A percentile compares a stretch with the other conserved stretches of the same genome.
Conservation (phyloP, 805 yeast genomes). For the Myxozyma neglecta region DNA sequence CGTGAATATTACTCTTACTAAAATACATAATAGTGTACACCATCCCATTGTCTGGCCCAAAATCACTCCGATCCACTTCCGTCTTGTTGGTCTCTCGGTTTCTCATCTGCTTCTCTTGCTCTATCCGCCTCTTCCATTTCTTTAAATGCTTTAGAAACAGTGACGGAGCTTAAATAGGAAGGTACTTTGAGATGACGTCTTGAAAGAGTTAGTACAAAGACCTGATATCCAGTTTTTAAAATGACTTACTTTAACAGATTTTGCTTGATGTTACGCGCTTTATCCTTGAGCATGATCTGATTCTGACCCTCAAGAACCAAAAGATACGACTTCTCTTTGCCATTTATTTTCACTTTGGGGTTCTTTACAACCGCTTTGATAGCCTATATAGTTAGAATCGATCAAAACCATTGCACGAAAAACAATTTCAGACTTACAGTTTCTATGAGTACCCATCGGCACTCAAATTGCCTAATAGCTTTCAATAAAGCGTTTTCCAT, state of each 20-base stretch:
- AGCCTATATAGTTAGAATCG: neutral
- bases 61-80: neutral
- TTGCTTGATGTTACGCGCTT: conserved; percentile 27
- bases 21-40: neutral
- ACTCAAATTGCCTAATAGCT: conserved; percentile 4
- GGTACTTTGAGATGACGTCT: neutral
- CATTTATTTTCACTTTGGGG: neutral
- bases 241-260: conserved; percentile 5
- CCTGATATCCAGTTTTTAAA: neutral
- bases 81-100: neutral
- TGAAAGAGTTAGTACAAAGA: neutral
- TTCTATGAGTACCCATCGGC: conserved; percentile 12
- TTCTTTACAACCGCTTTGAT: neutral
- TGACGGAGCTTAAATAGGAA: neutral
- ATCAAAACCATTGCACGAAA: neutral
- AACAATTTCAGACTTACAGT: neutral
- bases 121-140: neutral
- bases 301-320: conserved; percentile 14
- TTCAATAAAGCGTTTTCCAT: conserved; percentile 16
- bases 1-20: too few relatives aligned
- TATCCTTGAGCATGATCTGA: conserved; percentile 26
- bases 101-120: neutral
- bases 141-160: neutral
- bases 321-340: neutral
- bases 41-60: neutral